phyloP scores from a whole-genome alignment of 805 yeast genomes.

The Kuraishia cidri region DNA sequence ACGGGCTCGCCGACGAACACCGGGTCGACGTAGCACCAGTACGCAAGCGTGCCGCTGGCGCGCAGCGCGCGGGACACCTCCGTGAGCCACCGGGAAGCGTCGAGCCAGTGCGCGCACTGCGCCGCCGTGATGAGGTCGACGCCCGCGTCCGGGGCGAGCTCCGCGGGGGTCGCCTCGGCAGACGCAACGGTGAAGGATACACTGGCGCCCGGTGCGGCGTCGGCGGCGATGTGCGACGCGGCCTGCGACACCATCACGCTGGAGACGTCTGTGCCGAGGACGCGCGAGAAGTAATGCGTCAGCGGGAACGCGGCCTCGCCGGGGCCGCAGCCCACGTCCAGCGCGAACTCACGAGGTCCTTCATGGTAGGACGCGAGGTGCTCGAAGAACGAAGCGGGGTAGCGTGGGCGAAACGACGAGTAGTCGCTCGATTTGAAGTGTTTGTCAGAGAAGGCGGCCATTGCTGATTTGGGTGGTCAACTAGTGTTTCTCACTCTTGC shows the following conservation, averaged over 20 bases:
- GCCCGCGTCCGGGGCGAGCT: constrained; percentile 9
- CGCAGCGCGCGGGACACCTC: constrained; percentile 26
- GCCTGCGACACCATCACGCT: constrained; percentile 37
- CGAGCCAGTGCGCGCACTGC: constrained; percentile 82
- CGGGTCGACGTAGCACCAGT: constrained; percentile 78
- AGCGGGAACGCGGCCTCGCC: constrained; percentile 42
- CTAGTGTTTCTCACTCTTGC: too few species aligned
- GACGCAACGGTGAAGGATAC: constrained; percentile 8
- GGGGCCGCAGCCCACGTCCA: constrained; percentile 60
- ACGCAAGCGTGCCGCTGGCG: constrained; percentile 43
- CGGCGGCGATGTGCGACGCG: constrained; percentile 10
- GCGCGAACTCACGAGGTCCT: constrained; percentile 20
- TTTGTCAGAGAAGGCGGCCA: constrained; percentile 56
- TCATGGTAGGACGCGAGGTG: constrained; percentile 27
- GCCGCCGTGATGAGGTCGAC: constrained; percentile 71
- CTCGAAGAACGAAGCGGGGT: constrained; percentile 43
- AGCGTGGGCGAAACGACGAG: constrained; percentile 54
- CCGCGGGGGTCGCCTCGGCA: constrained; percentile 18
- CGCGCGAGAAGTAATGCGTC: constrained; percentile 24
- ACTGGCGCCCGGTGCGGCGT: constrained; percentile 13
- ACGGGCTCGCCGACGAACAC: constrained; percentile 37
- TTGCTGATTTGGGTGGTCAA: too few species aligned
- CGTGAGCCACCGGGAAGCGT: constrained; percentile 12
- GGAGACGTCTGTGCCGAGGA: constrained; percentile 38
- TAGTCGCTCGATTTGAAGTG: constrained; percentile 46